Evolutionary conservation across 306 rosid species (phyloP), one percentile per base, ranked within the genome.

Genomic region (Adenanthera pavonina): DNA sequence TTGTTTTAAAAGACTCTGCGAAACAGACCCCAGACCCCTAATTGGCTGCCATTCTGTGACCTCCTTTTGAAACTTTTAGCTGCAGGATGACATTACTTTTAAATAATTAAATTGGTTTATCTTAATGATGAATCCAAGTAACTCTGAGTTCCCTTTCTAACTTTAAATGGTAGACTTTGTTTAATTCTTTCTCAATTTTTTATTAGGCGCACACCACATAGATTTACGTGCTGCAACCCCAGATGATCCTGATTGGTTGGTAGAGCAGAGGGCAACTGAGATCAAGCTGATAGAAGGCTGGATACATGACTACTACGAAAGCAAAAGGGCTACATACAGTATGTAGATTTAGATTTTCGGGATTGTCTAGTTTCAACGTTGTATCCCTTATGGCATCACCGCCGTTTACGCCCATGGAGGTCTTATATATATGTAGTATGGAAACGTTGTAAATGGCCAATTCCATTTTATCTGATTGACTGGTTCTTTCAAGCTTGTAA

Each of bases 181-280:
- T 61, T 43, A 5, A 35, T 72, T 80, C 61, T 67, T 53, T 66
- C 7, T 47, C 51, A 36, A 30, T 77, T 56, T 25, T 69, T 76
- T 36, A 19, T 67, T 84, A 92, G 97, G 98, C 70, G 96, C 96
- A 0, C 97, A 91, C 85, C 97, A 91, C 86, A 53, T 90, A 76
- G 98, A 94, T 85, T 87, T 92, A 79, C 98, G 96, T 8, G 87
- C 91, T 77, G 83, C 98, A 2, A 88, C 89, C 0, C 43, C 76
- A n/a, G 82, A 85, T 34, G 98, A 92, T 87, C 98, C 97, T 66
- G 77, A 75, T 82, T 94, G 98, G 98, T 86, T 94, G 82, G 73
- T 81, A 16, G 89, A 94, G 79, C 96, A 83, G 86, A 89, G 98
- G 80, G 86, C 49, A 60, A 85, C 87, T 67, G 96, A 92, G 85